Base-by-base conservation (phyloP, 495 filamentous ascomycete genomes). In the Podospora sp. region DNA sequence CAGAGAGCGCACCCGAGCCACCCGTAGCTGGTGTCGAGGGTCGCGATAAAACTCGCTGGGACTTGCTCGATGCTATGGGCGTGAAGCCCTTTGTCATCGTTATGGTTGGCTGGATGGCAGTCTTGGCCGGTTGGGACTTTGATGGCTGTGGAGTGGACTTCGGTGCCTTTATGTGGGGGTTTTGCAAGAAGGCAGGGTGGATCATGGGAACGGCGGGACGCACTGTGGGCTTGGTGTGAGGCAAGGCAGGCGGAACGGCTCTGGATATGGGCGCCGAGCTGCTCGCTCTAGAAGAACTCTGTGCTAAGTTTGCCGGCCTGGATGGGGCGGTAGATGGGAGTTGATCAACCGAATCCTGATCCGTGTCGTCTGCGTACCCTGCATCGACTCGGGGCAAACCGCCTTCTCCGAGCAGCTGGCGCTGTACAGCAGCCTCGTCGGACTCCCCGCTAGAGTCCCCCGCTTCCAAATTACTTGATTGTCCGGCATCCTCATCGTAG, bases 341-440 rank as follows among this genome's bases (percentile, higher is more conserved):
- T 29, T 62, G 59, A 14, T 62, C n/a, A 18, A 11, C 59, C 22
- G 46, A 33, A 7, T 21, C 6, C 2, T 11, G 9, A 22, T 27
- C 61, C 9, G 18, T 18, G 51, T 24, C 20, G 14, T 57, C 67
- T 27, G 56, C 35, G 5, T 62, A 60, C 8, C 22, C 24, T 51
- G 6, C 2, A 62, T 55, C 11, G 12, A 2, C 9, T 55, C 60
- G 25, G 11, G 65, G 66, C 0, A n/a, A 24, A 8, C 25, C 63
- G 22, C 20, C 11, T 56, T 49, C 35, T 60, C 49, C 11, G 24
- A 8, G 26, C 56, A 56, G 50, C 49, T 75, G 69, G 16, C 64
- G 68, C 0, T n/a, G 53, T 22, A 72, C 70, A 2, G 65, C 72
- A 2, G 65, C 69, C 49, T 69, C 72, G 11, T 78, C 73, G 6